phyloP scores from a whole-genome alignment of 495 filamentous ascomycete species.

The Cladorrhinum samala region DNA sequence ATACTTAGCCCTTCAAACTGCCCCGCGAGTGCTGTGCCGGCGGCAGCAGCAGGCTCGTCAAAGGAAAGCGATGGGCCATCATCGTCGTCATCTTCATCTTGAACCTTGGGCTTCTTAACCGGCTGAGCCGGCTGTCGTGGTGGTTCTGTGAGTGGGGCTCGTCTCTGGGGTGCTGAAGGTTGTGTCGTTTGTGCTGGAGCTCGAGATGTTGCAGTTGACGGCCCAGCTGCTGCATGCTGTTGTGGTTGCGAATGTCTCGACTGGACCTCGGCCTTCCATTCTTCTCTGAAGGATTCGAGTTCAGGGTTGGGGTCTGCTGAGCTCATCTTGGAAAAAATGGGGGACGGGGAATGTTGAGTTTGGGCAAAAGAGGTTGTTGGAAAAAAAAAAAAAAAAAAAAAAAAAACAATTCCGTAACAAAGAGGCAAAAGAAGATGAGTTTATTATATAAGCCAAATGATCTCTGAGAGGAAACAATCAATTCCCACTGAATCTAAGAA shows the following conservation, averaged over 20 bases:
- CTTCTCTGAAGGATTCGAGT: conserved; percentile 34
- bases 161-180: background rate
- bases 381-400: background rate
- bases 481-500: too few relatives aligned
- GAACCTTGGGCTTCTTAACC: conserved; percentile 8
- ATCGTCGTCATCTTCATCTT: conserved; percentile 29
- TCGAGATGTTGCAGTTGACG: conserved; percentile 1
- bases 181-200: background rate
- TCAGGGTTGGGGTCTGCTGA: conserved; percentile 25
- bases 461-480: too few relatives aligned
- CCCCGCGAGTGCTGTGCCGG: background rate
- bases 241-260: conserved; percentile 9
- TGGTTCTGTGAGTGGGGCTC: background rate
- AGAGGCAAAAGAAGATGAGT: too few relatives aligned
- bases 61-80: conserved; percentile 33
- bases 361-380: background rate
- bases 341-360: background rate
- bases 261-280: conserved; percentile 35
- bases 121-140: conserved; percentile 13
- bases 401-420: background rate
- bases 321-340: conserved; percentile 14
- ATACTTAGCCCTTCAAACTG: too few relatives aligned
- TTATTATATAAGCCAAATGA: too few relatives aligned
- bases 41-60: conserved; percentile 24
- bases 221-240: conserved; percentile 4